phyloP scores from a whole-genome alignment of 371 early-diverging fungal genomes.

The Lichtheimia corymbifera region DNA sequence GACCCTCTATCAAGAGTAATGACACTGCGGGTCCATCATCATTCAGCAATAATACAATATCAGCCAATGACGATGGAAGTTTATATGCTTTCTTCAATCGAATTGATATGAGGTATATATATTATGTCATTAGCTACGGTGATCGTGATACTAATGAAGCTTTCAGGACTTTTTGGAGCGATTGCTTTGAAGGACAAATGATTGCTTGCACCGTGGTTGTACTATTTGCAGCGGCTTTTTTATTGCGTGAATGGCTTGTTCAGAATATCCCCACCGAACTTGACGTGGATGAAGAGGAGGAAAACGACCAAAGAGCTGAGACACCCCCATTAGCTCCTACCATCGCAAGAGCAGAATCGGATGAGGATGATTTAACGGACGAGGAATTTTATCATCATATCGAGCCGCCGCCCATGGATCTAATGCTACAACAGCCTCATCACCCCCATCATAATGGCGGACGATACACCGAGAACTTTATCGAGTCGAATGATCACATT shows the following conservation, averaged over 20 bases:
- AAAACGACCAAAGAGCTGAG: neutral
- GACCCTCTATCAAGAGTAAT: no score
- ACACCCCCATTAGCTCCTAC: no score
- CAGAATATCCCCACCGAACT: slow-evolving; percentile 55
- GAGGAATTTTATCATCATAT: neutral
- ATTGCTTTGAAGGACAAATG: slow-evolving; percentile 84
- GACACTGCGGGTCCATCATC: no score
- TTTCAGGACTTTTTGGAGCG: slow-evolving; percentile 62
- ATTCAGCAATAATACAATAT: neutral
- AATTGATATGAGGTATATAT: neutral
- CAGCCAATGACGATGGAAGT: neutral
- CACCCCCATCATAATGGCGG: neutral
- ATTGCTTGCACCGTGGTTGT: slow-evolving; percentile 73
- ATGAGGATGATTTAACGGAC: neutral
- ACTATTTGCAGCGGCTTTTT: slow-evolving; percentile 71
- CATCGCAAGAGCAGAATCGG: neutral
- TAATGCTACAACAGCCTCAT: neutral
- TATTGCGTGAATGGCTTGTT: slow-evolving; percentile 84
- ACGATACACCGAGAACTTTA: neutral
- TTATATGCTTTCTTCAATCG: neutral
- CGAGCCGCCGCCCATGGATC: neutral
- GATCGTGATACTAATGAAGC: neutral
- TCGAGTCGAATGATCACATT: neutral
- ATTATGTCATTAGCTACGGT: no score
- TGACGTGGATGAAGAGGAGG: slow-evolving; percentile 7